Conservation (phyloP, 2,329 filamentous ascomycete species). For the Tolypocladium pustulatum region DNA sequence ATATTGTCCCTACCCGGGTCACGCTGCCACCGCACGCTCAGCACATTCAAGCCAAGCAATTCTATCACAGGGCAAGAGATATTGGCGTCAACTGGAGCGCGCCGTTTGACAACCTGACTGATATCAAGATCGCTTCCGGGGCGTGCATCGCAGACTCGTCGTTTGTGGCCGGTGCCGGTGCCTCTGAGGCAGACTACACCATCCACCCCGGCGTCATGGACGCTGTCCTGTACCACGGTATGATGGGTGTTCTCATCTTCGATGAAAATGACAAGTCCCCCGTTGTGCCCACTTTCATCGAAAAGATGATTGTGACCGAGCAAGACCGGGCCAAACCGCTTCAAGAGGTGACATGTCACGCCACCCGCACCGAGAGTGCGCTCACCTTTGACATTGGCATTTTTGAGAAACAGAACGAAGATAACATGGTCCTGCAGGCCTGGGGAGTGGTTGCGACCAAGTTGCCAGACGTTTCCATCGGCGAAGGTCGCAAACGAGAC, state of each 20-base stretch:
- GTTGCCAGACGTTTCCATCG: background rate
- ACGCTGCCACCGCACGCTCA: constrained; percentile 1
- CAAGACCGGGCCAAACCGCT: background rate
- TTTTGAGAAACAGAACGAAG: background rate
- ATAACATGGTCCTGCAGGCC: background rate
- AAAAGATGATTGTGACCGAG: constrained; percentile 1
- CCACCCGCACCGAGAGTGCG: background rate
- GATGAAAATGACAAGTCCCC: constrained; percentile 1
- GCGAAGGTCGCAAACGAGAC: background rate
- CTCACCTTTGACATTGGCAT: background rate
- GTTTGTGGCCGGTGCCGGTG: background rate
- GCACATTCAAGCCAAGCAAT: background rate
- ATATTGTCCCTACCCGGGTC: constrained; percentile 1
- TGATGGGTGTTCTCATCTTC: background rate
- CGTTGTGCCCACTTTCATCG: constrained; percentile 6
- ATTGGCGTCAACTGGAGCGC: constrained; percentile 7
- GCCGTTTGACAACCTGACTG: constrained; percentile 8
- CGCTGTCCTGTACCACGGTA: constrained; percentile 3
- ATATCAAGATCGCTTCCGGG: constrained; percentile 2
- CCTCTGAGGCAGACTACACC: background rate
- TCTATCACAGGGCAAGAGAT: constrained; percentile 5
- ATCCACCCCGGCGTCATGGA: constrained; percentile 1
- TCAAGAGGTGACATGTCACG: constrained; percentile 1
- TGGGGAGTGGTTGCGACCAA: background rate
- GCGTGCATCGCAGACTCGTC: constrained; percentile 5